These are phyloP conservation scores for Candida dubliniensis DNA, from an alignment of 1,139 yeast genomes.

Conservation along the genomic window DNA sequence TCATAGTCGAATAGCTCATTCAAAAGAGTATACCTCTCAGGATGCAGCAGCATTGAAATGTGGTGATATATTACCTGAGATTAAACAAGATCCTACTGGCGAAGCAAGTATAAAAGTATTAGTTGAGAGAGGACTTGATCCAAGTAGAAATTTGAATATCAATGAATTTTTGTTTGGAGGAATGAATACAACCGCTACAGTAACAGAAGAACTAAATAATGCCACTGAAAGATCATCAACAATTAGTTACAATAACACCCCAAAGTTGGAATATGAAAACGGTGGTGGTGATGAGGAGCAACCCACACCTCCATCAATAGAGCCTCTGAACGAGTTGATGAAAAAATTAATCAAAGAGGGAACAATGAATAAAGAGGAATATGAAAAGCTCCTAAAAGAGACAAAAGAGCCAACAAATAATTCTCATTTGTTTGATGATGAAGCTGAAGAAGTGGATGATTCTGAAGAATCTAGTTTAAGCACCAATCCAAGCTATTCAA, in stretches of 20 bases:
- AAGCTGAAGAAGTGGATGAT: slow-evolving; percentile 15
- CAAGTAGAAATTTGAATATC: slow-evolving; percentile 39
- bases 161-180: slow-evolving; percentile 43
- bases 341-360: slow-evolving; percentile 30
- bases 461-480: slow-evolving; percentile 10
- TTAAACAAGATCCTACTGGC: slow-evolving; percentile 63
- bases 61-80: slow-evolving; percentile 57
- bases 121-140: slow-evolving; percentile 40
- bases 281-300: no score
- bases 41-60: slow-evolving; percentile 75
- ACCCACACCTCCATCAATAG: not conserved
- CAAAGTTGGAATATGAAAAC: not conserved
- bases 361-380: slow-evolving; percentile 25
- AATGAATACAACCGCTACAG: slow-evolving; percentile 7
- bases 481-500: slow-evolving; percentile 11
- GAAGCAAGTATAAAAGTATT: slow-evolving; percentile 45
- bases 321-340: slow-evolving; percentile 22
- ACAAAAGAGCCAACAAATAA: slow-evolving; percentile 25
- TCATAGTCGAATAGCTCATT: slow-evolving; percentile 73
- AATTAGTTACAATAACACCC: not conserved
- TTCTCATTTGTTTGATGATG: slow-evolving; percentile 32
- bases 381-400: slow-evolving; percentile 26
- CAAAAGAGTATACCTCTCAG: slow-evolving; percentile 69
- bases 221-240: not conserved
- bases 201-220: not conserved